Evolutionary conservation across 805 yeast species (phyloP), one percentile per base, ranked within the genome.

Genomic region (Saturnispora saitoi): DNA sequence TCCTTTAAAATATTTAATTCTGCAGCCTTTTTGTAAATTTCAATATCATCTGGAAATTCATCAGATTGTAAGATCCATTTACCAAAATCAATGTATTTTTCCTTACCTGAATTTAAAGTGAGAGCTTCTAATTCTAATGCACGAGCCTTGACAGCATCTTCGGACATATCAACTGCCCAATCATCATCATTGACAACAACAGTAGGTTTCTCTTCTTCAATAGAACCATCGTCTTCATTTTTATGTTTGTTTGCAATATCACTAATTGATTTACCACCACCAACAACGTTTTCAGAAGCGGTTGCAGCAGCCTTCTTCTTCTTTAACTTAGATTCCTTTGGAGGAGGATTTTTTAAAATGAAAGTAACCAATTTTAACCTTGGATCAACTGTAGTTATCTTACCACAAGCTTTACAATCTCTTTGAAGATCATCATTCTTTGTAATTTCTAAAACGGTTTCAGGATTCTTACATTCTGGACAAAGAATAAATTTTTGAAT

Each of bases 361-460:
- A 78, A 91, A 3, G 95, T 73, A n/a, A 88, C 78, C 56, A 91
- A 75, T 71, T 86, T 90, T 66, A 85, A 93, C 65, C 93, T 78
- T 53, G 86, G 81, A 60, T 90, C 96, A 59, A 90, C 80, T 47
- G 73, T 74, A 22, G 95, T 80, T 65, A 91, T 78, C 66, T 83
- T 80, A 71, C 99, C 99, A 76, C 99, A 93, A 20, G 99, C 99
- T 67, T 93, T 93, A 76, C 99, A 93, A 68, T 93, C 97, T 69
- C 89, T 82, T 58, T 81, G 83, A 63, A 93, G 72, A 56, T 73
- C 73, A 40, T 83, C 93, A 56, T 79, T 83, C 58, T 81, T 84
- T 59, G 82, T 80, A 58, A 93, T 75, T 57, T 81, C 75, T 64
- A 90, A 82, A 64, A 88, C 97, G 22, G 99, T 93, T 71, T 93